Base-by-base conservation (phyloP, 2,329 filamentous ascomycete genomes). In the Ophiostoma pallidulum region DNA sequence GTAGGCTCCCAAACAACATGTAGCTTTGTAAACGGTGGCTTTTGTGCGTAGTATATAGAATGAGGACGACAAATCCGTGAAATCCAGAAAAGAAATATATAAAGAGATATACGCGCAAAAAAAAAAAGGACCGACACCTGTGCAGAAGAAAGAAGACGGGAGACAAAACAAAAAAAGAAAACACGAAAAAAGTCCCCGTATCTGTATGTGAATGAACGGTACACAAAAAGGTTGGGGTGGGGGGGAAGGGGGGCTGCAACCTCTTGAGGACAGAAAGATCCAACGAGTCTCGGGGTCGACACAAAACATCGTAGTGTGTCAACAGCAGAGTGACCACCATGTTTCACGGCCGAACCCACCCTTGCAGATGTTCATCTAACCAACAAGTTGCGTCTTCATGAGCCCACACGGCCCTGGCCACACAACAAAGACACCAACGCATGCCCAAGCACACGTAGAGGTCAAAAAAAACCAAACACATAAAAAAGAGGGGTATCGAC, bases 401-500 rank as follows among this genome's bases (percentile, higher is more conserved):
- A 44, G 47, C 47, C 41, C 35, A 40, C 26, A 18, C 29, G 35
- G 40, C 40, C 46, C 8, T 19, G 10, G 36, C 19, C 10, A 24
- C 37, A 24, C 33, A 43, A 38, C 35, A 22, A 48, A 48, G 46
- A 20, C 46, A 44, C 35, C 46, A 42, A 35, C 47, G 41, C 47
- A 39, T 37, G 41, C 47, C 31, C 14, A 22, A 13, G 42, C 47
- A 31, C 41, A 24, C 41, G 47, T 45, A 37, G 36, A 35, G 35
- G 18, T 36, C 29, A 49, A 41, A 44, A 46, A 26, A 28, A 19
- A 42, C n/a, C n/a, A n/a, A 42, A 28, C 45, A 49, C 44, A 45
- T 44, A 52, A 43, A 45, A 44, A 52, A 39, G 45, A 50, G 48
- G 53, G 53, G 53, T 55, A 55, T 55, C 53, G 51, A 55, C 51